Conservation (phyloP, 257 asterid genomes). For the Galeopsis tetrahit region DNA sequence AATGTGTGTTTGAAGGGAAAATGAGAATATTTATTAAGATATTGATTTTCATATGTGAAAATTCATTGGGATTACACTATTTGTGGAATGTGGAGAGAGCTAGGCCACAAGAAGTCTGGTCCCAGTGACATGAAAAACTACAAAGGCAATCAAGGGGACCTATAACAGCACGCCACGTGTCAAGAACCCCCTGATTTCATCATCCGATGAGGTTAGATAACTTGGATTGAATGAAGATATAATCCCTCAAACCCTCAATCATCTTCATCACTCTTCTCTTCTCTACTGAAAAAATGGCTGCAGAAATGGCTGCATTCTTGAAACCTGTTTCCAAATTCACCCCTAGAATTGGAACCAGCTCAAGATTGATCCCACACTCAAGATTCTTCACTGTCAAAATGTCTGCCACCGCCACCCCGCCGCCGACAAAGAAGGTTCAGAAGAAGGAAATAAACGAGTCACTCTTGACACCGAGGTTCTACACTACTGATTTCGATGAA, state of each 20-base stretch:
- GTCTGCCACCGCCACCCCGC: conserved; percentile 58
- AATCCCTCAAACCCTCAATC: conserved; percentile 11
- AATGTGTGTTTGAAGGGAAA: too few species aligned
- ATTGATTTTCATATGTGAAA: background rate
- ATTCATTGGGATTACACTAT: background rate
- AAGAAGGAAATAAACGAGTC: conserved; percentile 75
- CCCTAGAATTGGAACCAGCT: conserved; percentile 37
- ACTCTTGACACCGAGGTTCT: conserved; percentile 79
- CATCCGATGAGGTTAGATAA: conserved; percentile 73
- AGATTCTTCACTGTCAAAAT: conserved; percentile 49
- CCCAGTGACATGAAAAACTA: conserved; percentile 12
- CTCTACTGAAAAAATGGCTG: conserved; percentile 52
- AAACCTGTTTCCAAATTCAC: conserved; percentile 69
- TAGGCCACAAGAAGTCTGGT: conserved; percentile 36
- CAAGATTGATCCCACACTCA: conserved; percentile 22
- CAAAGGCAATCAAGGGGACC: conserved; percentile 48
- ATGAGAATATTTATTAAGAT: too few species aligned
- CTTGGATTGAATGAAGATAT: conserved; percentile 35
- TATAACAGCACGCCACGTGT: conserved; percentile 61
- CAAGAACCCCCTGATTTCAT: conserved; percentile 63
- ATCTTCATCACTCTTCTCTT: background rate
- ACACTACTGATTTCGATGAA: conserved; percentile 94
- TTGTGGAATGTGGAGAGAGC: conserved; percentile 39
- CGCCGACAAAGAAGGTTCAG: conserved; percentile 52
- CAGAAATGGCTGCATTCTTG: conserved; percentile 73